These are phyloP conservation scores for Phellopilus nigrolimitatus DNA, from an alignment of 1,284 basidiomycete genomes.

Conservation along the genomic window DNA sequence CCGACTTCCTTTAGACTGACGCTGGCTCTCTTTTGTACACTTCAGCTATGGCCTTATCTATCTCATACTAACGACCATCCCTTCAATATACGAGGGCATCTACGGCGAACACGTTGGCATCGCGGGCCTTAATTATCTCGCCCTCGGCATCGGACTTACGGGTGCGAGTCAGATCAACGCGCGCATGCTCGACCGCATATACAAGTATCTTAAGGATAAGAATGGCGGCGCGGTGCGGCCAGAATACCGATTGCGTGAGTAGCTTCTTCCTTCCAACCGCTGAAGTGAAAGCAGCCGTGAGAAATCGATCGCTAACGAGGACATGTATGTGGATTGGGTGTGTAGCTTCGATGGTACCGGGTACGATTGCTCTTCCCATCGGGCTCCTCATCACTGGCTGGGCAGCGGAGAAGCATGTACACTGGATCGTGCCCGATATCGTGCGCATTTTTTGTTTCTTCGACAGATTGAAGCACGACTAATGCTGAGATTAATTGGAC, in stretches of 20 bases:
- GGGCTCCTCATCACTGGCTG: constrained; percentile 66
- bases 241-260: constrained; percentile 51
- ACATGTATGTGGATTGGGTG: too few relatives aligned
- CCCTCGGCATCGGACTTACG: constrained; percentile 53
- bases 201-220: constrained; percentile 43
- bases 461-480: background rate
- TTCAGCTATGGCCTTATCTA: constrained; percentile 31
- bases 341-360: constrained; percentile 56
- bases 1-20: background rate
- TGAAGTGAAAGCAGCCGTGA: background rate
- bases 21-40: constrained; percentile 40
- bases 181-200: constrained; percentile 49
- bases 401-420: constrained; percentile 48
- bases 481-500: constrained; percentile 25
- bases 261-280: background rate
- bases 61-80: constrained; percentile 30
- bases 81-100: constrained; percentile 48
- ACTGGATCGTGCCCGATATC: constrained; percentile 68
- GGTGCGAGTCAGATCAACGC: constrained; percentile 57
- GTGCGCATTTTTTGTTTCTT: too few relatives aligned
- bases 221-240: constrained; percentile 54
- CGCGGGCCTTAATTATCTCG: constrained; percentile 53
- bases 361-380: constrained; percentile 47
- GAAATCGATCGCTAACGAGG: too few relatives aligned
- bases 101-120: constrained; percentile 44